A percentile compares a stretch with the other conserved stretches of the same genome.
Evolutionary conservation across 352 stramenopile genomes (phyloP).

Genomic region (Phytophthora idaei): DNA sequence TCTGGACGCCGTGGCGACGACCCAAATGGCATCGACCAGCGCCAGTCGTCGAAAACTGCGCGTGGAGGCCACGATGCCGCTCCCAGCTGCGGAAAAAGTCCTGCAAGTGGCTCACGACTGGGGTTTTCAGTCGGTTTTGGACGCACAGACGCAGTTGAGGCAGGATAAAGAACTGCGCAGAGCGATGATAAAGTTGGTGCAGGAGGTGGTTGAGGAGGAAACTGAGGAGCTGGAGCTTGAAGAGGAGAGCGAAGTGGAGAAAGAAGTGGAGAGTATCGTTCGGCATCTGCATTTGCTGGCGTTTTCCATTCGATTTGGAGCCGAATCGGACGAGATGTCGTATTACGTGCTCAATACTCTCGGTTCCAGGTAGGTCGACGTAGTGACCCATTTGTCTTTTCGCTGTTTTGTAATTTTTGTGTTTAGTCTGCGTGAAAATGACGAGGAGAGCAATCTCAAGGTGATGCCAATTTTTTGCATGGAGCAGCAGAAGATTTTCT

Average conservation of each 20-base stretch:
- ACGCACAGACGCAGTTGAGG: conserved; percentile 46
- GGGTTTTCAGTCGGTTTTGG: conserved; percentile 44
- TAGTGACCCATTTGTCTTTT: background rate
- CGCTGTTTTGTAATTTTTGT: background rate
- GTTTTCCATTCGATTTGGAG: conserved; percentile 56
- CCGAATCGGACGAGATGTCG: conserved; percentile 44
- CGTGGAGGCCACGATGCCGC: conserved; percentile 24
- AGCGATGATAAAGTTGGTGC: conserved; percentile 30
- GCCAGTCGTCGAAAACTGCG: conserved; percentile 27
- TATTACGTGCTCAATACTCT: conserved; percentile 61
- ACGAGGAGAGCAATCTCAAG: conserved; percentile 45
- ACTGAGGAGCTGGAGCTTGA: conserved; percentile 7
- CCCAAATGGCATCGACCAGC: conserved; percentile 1
- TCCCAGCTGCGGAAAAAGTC: conserved; percentile 25
- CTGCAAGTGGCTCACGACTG: conserved; percentile 41
- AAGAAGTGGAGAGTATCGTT: conserved; percentile 40
- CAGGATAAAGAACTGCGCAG: conserved; percentile 27
- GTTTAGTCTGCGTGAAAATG: conserved; percentile 45
- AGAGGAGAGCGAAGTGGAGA: conserved; percentile 28
- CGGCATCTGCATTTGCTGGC: conserved; percentile 47
- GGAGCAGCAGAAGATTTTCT: conserved; percentile 50
- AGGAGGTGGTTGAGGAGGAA: conserved; percentile 12
- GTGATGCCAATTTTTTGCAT: conserved; percentile 59
- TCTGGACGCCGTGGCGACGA: conserved; percentile 31
- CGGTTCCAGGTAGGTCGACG: conserved; percentile 36